Evolutionary conservation across 1,284 basidiomycete genomes (phyloP), one percentile per base, ranked within the genome.

Genomic region (Moesziomyces aphidis): DNA sequence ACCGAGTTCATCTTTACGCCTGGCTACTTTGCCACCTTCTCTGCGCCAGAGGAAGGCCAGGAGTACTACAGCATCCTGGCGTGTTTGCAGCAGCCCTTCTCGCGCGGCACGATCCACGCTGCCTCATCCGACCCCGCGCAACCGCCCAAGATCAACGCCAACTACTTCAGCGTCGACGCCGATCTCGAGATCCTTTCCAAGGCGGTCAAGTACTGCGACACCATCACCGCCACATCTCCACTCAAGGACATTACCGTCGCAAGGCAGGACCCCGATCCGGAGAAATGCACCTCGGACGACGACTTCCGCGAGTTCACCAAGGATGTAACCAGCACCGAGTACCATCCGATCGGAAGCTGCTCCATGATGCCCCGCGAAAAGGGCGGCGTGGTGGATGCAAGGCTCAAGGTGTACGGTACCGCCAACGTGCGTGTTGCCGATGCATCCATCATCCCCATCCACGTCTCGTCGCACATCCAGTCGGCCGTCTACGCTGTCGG

Each of bases 371-470:
- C 90, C 1, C 83, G 86, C 64, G 86, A 86, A n/a, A 84, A 86
- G 59, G 91, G 90, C 44, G 91, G 90, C 68, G 90, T 91, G 50
- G 90, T 92, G 49, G 89, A 89, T 80, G 86, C 88, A 22, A 85
- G 89, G 53, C 85, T 92, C 47, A 86, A 87, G 76, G 90, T 91
- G 19, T 90, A 91, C 79, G 90, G 90, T 21, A 87, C 88, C 5
- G 77, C 87, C 80, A 91, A 91, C 85, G 86, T 93, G 71, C 80
- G 86, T 26, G 83, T 87, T 15, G 81, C 85, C 42, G 86, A 87
- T 67, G 82, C 86, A 6, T 51, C 46, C 6, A 55, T 75, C 49
- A 66, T 76, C n/a, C 74, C 74, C 17, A 59, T 76, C 36, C 74
- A 76, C 34, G 71, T 76, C 3, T 60, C 55, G 17, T 69, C 61